Conservation (phyloP, 352 stramenopile species). For the Aphanomyces euteiches region DNA sequence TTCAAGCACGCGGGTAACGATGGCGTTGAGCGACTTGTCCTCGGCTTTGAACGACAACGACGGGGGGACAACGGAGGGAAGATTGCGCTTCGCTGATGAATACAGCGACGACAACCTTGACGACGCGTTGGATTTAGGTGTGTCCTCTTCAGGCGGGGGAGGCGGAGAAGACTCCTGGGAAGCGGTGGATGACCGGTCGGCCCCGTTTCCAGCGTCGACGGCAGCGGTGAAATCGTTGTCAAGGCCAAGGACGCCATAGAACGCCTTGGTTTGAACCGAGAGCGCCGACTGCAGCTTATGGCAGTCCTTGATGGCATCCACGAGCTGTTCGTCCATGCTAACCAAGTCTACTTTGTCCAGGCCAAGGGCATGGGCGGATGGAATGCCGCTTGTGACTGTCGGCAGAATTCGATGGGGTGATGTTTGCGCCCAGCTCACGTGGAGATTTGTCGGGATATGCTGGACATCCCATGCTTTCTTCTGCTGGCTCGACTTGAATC, state of each 20-base stretch:
- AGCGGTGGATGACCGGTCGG: not conserved
- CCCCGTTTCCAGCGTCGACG: not conserved
- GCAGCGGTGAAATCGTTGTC: not conserved
- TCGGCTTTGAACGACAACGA: not conserved
- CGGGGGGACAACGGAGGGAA: not conserved
- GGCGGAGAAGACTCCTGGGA: not conserved
- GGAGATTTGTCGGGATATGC: conserved; percentile 75
- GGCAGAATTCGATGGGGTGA: conserved; percentile 7
- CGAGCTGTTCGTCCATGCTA: conserved; percentile 69
- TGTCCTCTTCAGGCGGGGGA: not conserved
- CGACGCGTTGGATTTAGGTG: not conserved
- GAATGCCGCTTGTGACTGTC: conserved; percentile 73
- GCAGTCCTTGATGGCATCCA: not conserved
- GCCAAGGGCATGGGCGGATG: conserved; percentile 58
- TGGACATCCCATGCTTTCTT: conserved; percentile 78
- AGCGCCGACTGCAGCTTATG: not conserved
- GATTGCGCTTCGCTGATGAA: conserved; percentile 5
- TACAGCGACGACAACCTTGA: not conserved
- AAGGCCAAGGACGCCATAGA: not conserved
- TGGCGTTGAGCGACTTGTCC: not conserved
- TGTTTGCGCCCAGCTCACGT: conserved; percentile 78
- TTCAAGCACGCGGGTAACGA: not conserved
- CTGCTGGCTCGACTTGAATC: conserved; percentile 79
- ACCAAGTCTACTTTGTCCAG: conserved; percentile 73
- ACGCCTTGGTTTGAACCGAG: not conserved